These are phyloP conservation scores for Ophiostoma pallidulum DNA, from an alignment of 2,329 filamentous ascomycete genomes.

Conservation along the genomic window DNA sequence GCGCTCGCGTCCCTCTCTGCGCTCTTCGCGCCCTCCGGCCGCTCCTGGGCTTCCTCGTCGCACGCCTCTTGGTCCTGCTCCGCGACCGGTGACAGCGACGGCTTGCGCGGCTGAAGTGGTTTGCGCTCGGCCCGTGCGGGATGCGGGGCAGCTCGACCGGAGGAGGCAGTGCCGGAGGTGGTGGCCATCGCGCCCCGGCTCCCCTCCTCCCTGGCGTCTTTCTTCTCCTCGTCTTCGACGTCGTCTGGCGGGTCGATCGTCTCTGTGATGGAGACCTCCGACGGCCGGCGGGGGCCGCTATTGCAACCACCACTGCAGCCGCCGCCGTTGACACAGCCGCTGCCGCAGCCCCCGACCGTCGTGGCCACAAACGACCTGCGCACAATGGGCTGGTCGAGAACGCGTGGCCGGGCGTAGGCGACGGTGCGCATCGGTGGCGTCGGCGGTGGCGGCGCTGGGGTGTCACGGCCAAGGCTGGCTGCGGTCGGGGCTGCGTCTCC, in stretches of 20 bases:
- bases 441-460: no score
- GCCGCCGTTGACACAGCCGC: not conserved
- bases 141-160: no score
- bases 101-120: not conserved
- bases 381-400: conserved; percentile 1
- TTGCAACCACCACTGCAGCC: not conserved
- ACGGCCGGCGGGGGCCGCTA: not conserved
- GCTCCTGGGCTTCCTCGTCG: not conserved
- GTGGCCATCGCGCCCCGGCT: no score
- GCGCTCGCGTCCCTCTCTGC: no score
- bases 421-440: not conserved
- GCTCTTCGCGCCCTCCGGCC: no score
- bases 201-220: not conserved
- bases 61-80: not conserved
- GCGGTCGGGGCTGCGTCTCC: no score
- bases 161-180: no score
- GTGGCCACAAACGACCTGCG: conserved; percentile 6
- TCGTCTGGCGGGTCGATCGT: conserved; percentile 2
- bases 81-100: not conserved
- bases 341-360: not conserved
- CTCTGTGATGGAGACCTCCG: conserved; percentile 1
- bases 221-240: not conserved
- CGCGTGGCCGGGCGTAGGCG: not conserved
- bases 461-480: no score
- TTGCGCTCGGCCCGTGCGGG: not conserved